Base-by-base conservation (phyloP, 495 filamentous ascomycete genomes). In the Aspergillus kassunensis region DNA sequence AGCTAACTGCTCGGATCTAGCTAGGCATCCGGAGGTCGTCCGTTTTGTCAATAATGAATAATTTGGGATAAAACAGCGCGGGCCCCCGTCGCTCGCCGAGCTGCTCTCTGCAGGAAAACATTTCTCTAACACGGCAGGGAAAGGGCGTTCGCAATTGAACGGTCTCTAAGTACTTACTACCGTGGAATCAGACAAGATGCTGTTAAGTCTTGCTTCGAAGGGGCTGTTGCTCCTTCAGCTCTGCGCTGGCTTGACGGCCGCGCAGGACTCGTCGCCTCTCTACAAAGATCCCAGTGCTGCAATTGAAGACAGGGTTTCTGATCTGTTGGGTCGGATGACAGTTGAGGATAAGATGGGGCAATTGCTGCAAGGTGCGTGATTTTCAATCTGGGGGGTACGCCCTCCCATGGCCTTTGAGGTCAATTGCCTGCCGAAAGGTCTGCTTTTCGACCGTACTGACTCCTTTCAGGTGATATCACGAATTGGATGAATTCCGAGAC, bases 321-420 rank as follows among this genome's bases (percentile, higher is more conserved):
- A 88, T 62, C 69, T 89, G 19, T 55, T 89, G 49, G 75, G 77
- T 1, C 73, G 82, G 19, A 88, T 89, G 86, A 88, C 80, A 0
- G 74, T 85, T 34, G 74, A 84, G 58, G 86, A 89, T 43, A 89
- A 89, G 63, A 76, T 80, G 40, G 71, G 80, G 4, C 85, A 89
- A 62, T 71, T 88, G 51, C 74, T 84, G 35, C 82, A 85, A 60
- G 81, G 83, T 65, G 50, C 30, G 47, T 51, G 42, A 12, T 5
- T 8, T 16, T 12, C 6, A 15, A 27, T 20, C 12, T 8, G 23
- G 9, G 20, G 5, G 0, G 15, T 27, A 12, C 30, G 20, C 13
- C 13, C 15, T 5, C 10, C 27, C 21, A 19, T 46, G 13, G 0
- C 27, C 21, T 21, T 23, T 11, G 19, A 3, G 12, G 10, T 24